Evolutionary conservation across 192 early-diverging fungal species (phyloP).

Genomic region (Cetraspora pellucida): DNA sequence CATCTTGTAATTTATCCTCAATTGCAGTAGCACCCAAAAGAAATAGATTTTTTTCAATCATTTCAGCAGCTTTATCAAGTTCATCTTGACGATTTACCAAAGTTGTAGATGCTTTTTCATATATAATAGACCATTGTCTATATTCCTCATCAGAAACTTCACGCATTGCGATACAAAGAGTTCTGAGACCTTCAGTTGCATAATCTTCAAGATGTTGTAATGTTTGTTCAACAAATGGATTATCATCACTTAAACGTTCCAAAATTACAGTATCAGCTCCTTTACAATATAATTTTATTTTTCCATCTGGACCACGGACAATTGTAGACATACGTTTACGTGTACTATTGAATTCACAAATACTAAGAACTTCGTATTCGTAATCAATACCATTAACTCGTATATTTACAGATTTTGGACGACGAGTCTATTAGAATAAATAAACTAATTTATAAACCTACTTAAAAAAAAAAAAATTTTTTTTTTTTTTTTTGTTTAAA

Average conservation of each 20-base stretch:
- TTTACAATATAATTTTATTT: slow-evolving; percentile 91
- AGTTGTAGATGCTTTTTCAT: slow-evolving; percentile 87
- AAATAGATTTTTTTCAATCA: slow-evolving; percentile 92
- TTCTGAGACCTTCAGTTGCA: slow-evolving; percentile 94
- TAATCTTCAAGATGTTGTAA: slow-evolving; percentile 88
- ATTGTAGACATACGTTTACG: slow-evolving; percentile 97
- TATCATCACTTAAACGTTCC: slow-evolving; percentile 78
- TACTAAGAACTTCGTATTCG: slow-evolving; percentile 91
- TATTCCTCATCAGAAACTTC: slow-evolving; percentile 91
- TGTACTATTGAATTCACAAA: slow-evolving; percentile 99
- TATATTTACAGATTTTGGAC: slow-evolving; percentile 62
- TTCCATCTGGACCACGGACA: slow-evolving; percentile 83
- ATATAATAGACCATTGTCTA: slow-evolving; percentile 74
- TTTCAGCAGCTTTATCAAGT: slow-evolving; percentile 90
- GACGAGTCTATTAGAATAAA: slow-evolving; percentile 45
- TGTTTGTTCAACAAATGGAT: slow-evolving; percentile 71
- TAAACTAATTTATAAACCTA: too few species aligned
- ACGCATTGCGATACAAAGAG: slow-evolving; percentile 93
- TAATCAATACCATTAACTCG: slow-evolving; percentile 43
- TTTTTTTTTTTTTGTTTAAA: too few species aligned
- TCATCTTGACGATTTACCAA: slow-evolving; percentile 85
- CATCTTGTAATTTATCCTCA: slow-evolving; percentile 98
- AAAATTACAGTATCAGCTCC: slow-evolving; percentile 98
- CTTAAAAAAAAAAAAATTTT: too few species aligned
- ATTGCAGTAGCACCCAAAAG: slow-evolving; percentile 97